phyloP scores from a whole-genome alignment of 345 rosid species.

The Camelina hispida region DNA sequence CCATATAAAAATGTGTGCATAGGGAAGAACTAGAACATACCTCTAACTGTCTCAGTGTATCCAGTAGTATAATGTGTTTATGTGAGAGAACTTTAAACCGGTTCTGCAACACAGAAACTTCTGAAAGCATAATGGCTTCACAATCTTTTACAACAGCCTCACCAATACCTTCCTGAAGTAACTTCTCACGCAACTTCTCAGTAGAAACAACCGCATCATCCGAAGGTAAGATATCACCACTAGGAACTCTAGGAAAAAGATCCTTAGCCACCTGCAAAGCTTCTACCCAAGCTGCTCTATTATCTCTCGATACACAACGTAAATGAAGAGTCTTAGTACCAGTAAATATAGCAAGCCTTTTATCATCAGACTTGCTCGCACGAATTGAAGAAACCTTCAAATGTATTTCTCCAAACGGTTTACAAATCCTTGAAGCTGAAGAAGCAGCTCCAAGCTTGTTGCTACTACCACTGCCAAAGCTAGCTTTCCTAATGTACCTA shows the following conservation, averaged over 20 bases:
- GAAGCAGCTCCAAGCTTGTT: conserved; percentile 43
- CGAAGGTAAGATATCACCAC: conserved; percentile 68
- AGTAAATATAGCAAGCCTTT: conserved; percentile 88
- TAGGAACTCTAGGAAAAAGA: conserved; percentile 73
- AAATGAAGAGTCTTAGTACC: conserved; percentile 98
- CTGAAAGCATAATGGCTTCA: conserved; percentile 83
- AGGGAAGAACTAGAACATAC: conserved; percentile 47
- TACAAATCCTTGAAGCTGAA: conserved; percentile 55
- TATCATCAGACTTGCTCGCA: conserved; percentile 95
- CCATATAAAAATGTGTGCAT: conserved; percentile 14
- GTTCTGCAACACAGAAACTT: conserved; percentile 75
- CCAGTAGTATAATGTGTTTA: conserved; percentile 74
- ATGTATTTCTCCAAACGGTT: conserved; percentile 92
- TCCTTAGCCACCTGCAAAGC: conserved; percentile 84
- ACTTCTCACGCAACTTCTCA: conserved; percentile 75
- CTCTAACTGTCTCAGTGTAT: conserved; percentile 89
- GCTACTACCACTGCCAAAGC: conserved; percentile 47
- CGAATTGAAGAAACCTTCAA: conserved; percentile 97
- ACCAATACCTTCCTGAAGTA: conserved; percentile 77
- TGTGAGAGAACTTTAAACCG: conserved; percentile 65
- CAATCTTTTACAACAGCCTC: conserved; percentile 78
- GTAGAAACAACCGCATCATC: conserved; percentile 84
- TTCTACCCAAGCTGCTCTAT: conserved; percentile 86
- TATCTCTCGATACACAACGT: conserved; percentile 75
- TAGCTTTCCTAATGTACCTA: conserved; percentile 77